These are phyloP conservation scores for Metschnikowia peoriensis DNA, from an alignment of 805 yeast genomes.

Conservation along the genomic window DNA sequence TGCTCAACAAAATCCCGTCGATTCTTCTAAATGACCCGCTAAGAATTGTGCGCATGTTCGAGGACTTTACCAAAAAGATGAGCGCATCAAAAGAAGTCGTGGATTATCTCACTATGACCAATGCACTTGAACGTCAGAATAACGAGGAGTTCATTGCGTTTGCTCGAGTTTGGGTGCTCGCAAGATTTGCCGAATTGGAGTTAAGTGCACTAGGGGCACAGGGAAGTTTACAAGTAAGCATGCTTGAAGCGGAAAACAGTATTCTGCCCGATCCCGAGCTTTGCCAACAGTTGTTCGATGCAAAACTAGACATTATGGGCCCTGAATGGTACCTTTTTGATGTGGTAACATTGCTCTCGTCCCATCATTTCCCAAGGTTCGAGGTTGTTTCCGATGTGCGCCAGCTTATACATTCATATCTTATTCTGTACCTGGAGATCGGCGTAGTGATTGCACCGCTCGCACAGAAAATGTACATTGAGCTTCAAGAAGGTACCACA, in stretches of 20 bases:
- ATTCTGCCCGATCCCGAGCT: constrained; percentile 14
- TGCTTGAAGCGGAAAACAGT: constrained; percentile 1
- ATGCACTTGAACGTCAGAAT: background rate
- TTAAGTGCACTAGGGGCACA: constrained; percentile 8
- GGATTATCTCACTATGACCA: constrained; percentile 9
- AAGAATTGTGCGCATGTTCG: background rate
- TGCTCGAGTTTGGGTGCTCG: constrained; percentile 17
- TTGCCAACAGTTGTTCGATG: constrained; percentile 5
- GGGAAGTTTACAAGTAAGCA: constrained; percentile 9
- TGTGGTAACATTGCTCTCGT: constrained; percentile 2
- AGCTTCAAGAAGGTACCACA: constrained; percentile 4
- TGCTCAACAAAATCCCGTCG: constrained; percentile 11
- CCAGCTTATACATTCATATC: constrained; percentile 13
- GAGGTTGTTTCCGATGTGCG: constrained; percentile 7
- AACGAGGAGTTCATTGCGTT: constrained; percentile 13
- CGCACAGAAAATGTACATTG: constrained; percentile 8
- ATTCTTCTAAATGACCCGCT: constrained; percentile 2
- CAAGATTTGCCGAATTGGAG: constrained; percentile 14
- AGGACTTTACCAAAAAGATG: constrained; percentile 5
- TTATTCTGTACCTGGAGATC: constrained; percentile 14
- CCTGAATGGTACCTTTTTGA: constrained; percentile 7
- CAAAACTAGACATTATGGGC: background rate
- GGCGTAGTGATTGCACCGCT: constrained; percentile 8
- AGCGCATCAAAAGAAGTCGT: constrained; percentile 6
- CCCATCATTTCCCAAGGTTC: constrained; percentile 14